A percentile compares a stretch with the other conserved stretches of the same genome.
These are phyloP conservation scores for Rhinocladiella mackenziei DNA, from an alignment of 2,329 filamentous ascomycete species.

Conservation along the genomic window DNA sequence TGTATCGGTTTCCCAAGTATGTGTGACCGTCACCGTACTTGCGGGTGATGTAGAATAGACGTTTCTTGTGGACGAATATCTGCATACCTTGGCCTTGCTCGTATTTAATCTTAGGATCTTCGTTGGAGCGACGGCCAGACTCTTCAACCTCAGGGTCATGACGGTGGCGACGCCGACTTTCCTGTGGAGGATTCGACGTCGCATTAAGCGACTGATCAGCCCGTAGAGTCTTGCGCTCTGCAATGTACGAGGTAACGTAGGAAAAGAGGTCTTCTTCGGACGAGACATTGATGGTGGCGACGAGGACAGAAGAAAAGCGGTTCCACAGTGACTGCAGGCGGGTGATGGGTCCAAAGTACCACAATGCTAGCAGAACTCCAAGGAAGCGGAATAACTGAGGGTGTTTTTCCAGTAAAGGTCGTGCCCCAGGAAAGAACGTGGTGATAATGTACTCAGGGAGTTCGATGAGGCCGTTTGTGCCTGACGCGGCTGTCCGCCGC, in stretches of 20 bases:
- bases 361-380: slow-evolving; percentile 27
- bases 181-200: slow-evolving; percentile 23
- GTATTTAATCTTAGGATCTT: slow-evolving; percentile 29
- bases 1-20: slow-evolving; percentile 27
- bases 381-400: slow-evolving; percentile 26
- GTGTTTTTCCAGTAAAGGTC: slow-evolving; percentile 27
- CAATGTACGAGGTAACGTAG: slow-evolving; percentile 25
- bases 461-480: slow-evolving; percentile 20
- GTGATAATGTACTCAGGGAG: slow-evolving; percentile 27
- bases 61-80: slow-evolving; percentile 26
- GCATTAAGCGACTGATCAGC: slow-evolving; percentile 27
- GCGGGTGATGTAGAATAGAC: slow-evolving; percentile 23
- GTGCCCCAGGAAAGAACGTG: slow-evolving; percentile 26
- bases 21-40: slow-evolving; percentile 26
- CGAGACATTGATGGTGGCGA: slow-evolving; percentile 24
- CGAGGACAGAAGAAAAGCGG: slow-evolving; percentile 24
- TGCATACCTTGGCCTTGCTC: slow-evolving; percentile 28
- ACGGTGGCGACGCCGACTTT: slow-evolving; percentile 15
- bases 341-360: slow-evolving; percentile 27
- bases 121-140: slow-evolving; percentile 13
- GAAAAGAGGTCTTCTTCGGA: slow-evolving; percentile 30
- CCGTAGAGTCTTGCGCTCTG: slow-evolving; percentile 23
- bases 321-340: slow-evolving; percentile 26
- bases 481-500: slow-evolving; percentile 10
- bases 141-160: slow-evolving; percentile 28